phyloP scores from a whole-genome alignment of 441 rosid genomes.

The Jatropha podagrica region DNA sequence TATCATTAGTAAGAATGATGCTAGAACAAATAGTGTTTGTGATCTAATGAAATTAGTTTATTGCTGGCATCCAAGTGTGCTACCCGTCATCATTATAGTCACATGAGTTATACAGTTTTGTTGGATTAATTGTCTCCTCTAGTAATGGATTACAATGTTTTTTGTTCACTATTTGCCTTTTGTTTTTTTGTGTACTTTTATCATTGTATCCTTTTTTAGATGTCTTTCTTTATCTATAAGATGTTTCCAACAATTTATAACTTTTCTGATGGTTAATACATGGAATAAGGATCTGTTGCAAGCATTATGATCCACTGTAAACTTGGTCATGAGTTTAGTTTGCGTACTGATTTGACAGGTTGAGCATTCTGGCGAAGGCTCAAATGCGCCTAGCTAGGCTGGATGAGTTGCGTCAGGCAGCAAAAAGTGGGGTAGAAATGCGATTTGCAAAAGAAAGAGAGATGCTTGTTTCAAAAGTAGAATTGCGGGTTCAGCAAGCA shows the following conservation, averaged over 20 bases:
- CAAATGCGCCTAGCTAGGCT: slow-evolving; percentile 80
- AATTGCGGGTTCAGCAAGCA: slow-evolving; percentile 79
- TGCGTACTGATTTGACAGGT: slow-evolving; percentile 40
- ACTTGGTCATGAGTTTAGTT: slow-evolving; percentile 2
- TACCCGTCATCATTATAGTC: neutral
- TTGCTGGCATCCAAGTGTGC: neutral
- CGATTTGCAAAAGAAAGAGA: slow-evolving; percentile 80
- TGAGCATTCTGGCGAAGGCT: slow-evolving; percentile 75
- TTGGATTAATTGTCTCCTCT: neutral
- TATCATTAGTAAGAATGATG: neutral
- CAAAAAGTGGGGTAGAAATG: slow-evolving; percentile 74
- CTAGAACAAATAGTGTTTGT: neutral
- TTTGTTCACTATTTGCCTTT: neutral
- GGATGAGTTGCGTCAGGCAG: slow-evolving; percentile 94
- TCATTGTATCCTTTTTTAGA: neutral
- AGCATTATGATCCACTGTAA: neutral
- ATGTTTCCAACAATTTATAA: neutral
- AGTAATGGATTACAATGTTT: neutral
- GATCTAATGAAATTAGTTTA: neutral
- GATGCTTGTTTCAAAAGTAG: slow-evolving; percentile 82
- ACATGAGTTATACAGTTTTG: neutral
- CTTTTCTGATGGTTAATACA: neutral
- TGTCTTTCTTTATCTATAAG: neutral
- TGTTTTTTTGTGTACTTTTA: neutral
- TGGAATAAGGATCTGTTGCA: neutral